phyloP scores from a whole-genome alignment of 768 basidiomycete species.

The Mycena alexandri region DNA sequence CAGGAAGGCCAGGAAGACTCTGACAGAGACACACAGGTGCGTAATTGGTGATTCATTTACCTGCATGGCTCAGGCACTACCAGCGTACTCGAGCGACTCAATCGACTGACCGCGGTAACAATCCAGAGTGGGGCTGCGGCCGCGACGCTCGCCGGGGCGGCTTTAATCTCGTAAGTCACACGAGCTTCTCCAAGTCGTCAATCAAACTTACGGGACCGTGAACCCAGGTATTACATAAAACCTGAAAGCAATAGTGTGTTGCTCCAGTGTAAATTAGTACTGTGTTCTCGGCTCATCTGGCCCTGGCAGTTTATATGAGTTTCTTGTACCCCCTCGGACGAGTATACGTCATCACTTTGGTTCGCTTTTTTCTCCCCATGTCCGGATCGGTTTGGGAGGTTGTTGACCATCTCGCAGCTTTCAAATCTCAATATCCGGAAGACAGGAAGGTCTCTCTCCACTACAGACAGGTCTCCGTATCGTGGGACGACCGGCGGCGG shows the following conservation, averaged over 20 bases:
- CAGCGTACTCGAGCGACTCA: constrained; percentile 2
- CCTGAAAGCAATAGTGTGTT: constrained; percentile 6
- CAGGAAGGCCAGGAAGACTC: not conserved
- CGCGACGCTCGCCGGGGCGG: constrained; percentile 7
- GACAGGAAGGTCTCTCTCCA: not conserved
- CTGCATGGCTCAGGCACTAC: constrained; percentile 1
- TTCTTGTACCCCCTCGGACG: not conserved
- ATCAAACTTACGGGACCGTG: not conserved
- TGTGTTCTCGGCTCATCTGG: constrained; percentile 8
- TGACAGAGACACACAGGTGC: not conserved
- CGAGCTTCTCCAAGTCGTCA: not conserved
- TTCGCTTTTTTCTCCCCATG: not conserved
- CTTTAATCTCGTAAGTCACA: constrained; percentile 11
- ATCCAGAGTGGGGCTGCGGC: not conserved
- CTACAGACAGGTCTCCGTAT: not conserved
- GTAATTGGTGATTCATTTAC: not conserved
- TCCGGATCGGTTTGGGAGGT: constrained; percentile 8
- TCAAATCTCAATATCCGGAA: constrained; percentile 12
- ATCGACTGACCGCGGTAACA: not conserved
- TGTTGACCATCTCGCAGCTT: constrained; percentile 6
- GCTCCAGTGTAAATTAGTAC: not conserved
- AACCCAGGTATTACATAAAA: constrained; percentile 10
- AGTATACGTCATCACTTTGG: constrained; percentile 10
- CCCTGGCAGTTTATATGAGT: not conserved
- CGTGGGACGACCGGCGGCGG: constrained; percentile 2